These are phyloP conservation scores for Astrocystis sublimbata DNA, from an alignment of 495 filamentous ascomycete genomes.

Conservation along the genomic window DNA sequence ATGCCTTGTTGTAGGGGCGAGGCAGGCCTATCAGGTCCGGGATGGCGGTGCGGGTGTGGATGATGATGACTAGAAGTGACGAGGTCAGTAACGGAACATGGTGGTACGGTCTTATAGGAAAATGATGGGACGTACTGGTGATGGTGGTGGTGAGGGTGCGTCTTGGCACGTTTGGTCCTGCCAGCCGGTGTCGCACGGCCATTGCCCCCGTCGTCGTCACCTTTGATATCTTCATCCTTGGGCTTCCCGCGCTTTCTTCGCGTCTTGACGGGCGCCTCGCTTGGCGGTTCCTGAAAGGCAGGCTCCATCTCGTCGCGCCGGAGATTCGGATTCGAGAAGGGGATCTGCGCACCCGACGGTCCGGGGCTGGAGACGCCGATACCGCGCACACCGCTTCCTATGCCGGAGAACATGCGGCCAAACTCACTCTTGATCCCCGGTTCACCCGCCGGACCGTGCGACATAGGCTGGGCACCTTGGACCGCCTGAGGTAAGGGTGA, in stretches of 20 bases:
- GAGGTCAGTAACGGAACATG: slow-evolving; percentile 28
- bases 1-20: slow-evolving; percentile 46
- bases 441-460: slow-evolving; percentile 71
- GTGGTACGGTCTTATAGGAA: slow-evolving; percentile 14
- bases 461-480: slow-evolving; percentile 82
- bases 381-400: slow-evolving; percentile 80
- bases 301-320: slow-evolving; percentile 49
- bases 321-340: slow-evolving; percentile 41
- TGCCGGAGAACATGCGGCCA: slow-evolving; percentile 86
- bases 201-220: slow-evolving; percentile 61
- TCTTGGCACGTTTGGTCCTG: slow-evolving; percentile 60
- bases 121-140: slow-evolving; percentile 51
- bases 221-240: slow-evolving; percentile 60
- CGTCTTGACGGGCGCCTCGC: slow-evolving; percentile 37
- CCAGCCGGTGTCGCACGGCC: slow-evolving; percentile 54
- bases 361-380: slow-evolving; percentile 52
- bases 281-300: slow-evolving; percentile 35
- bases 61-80: slow-evolving; percentile 58
- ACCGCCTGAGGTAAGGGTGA: slow-evolving; percentile 91
- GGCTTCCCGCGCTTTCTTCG: slow-evolving; percentile 58
- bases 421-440: slow-evolving; percentile 89
- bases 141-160: slow-evolving; percentile 62
- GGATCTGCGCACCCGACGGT: slow-evolving; percentile 47
- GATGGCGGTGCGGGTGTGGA: slow-evolving; percentile 79
- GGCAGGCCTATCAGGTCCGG: slow-evolving; percentile 62